Base-by-base conservation (phyloP, 768 basidiomycete genomes). In the Saitozyma sp. region DNA sequence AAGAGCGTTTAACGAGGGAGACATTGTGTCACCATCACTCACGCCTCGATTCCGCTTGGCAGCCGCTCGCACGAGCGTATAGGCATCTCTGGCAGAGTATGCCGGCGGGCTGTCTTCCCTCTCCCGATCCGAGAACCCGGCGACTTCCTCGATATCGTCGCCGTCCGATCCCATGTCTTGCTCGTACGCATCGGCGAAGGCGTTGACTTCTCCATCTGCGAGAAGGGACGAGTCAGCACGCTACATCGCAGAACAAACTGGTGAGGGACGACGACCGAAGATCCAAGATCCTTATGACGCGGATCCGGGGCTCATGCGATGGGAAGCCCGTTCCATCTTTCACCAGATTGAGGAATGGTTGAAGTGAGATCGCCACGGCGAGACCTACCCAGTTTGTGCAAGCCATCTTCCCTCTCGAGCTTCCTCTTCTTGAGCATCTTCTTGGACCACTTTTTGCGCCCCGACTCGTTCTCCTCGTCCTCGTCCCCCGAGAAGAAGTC, bases 401-500 rank as follows among this genome's bases (percentile, higher is more conserved):
- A 20, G 4, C 62, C 65, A 54, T 74, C 70, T 52, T 65, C 66
- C 38, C 51, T 54, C 17, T 60, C 70, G 45, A 68, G 57, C 51
- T 58, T 45, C 43, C 69, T 55, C 64, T 69, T 70, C 16, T 48
- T 51, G 38, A 58, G 20, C 40, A 37, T 9, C 19, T 54, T 29
- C 43, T 54, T 58, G 17, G 19, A 38, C 57, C 16, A 45, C 37
- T 17, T 53, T 16, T 57, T 53, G 11, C 49, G 43, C 13, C 41
- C 40, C 14, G 56, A 20, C 43, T 64, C 57, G 9, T 62, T 63
- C 19, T 67, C 69, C 11, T 62, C 67, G 9, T 63, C 69, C 38
- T 71, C 69, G 37, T 64, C 69, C 45, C 62, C 65, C 9, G 60
- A 61, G 55, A 62, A 58, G 54, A 71, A 76, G 48, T 75, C 73